Conservation (phyloP, 1,284 basidiomycete species). For the Boletus mariae region DNA sequence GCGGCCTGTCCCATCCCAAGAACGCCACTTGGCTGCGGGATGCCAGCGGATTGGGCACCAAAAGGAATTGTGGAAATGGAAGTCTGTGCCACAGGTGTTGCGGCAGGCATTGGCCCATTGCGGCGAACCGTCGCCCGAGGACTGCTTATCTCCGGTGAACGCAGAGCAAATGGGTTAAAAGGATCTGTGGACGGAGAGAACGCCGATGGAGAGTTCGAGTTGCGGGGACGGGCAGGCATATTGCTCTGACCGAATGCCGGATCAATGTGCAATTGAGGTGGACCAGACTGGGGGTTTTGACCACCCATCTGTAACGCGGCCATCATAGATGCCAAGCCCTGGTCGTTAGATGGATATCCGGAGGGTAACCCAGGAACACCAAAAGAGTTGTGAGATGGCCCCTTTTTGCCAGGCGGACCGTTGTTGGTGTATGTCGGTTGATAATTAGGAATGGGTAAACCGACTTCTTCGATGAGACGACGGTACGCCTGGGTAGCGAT, state of each 20-base stretch:
- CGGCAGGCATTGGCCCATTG: conserved; percentile 33
- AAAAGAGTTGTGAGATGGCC: conserved; percentile 52
- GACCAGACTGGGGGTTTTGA: conserved; percentile 77
- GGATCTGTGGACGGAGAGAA: conserved; percentile 68
- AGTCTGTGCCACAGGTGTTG: conserved; percentile 36
- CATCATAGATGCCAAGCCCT: conserved; percentile 84
- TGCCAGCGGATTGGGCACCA: conserved; percentile 55
- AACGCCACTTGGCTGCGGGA: conserved; percentile 51
- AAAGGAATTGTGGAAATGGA: conserved; percentile 50
- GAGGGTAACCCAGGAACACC: conserved; percentile 71
- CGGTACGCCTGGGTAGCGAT: conserved; percentile 91
- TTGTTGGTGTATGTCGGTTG: conserved; percentile 72
- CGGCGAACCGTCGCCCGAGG: conserved; percentile 52
- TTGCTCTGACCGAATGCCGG: conserved; percentile 47
- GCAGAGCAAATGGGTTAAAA: conserved; percentile 71
- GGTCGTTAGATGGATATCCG: conserved; percentile 75
- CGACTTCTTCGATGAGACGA: conserved; percentile 90
- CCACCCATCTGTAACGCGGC: conserved; percentile 83
- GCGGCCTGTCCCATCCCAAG: conserved; percentile 63
- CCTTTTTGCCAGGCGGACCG: conserved; percentile 65
- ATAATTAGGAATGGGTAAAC: conserved; percentile 83
- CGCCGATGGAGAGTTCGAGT: conserved; percentile 47
- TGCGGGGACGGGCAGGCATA: conserved; percentile 40
- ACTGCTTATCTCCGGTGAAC: conserved; percentile 56
- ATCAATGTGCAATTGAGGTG: conserved; percentile 68